These are phyloP conservation scores for Collybia sp. DNA, from an alignment of 768 basidiomycete genomes.

Conservation along the genomic window DNA sequence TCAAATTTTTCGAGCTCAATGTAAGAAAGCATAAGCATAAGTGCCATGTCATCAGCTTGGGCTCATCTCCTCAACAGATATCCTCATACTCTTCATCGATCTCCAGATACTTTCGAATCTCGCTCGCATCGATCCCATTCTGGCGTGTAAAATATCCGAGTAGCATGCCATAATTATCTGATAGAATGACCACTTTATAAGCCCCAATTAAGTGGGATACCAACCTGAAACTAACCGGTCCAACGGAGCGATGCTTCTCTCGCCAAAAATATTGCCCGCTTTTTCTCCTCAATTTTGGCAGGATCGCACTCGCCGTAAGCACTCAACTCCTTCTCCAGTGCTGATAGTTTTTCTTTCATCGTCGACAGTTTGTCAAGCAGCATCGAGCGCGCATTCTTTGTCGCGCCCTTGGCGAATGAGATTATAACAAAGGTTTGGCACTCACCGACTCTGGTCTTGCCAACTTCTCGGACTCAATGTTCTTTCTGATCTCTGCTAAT, in stretches of 20 bases:
- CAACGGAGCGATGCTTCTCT: constrained; percentile 83
- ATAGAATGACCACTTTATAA: not conserved
- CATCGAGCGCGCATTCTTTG: constrained; percentile 52
- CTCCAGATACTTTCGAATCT: constrained; percentile 62
- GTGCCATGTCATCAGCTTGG: not conserved
- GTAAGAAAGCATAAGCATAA: too few species aligned
- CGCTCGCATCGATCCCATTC: constrained; percentile 49
- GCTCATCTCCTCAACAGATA: constrained; percentile 33
- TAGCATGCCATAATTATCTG: constrained; percentile 70
- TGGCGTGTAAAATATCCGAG: constrained; percentile 64
- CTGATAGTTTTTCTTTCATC: constrained; percentile 42
- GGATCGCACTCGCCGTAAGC: constrained; percentile 87
- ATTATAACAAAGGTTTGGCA: constrained; percentile 1
- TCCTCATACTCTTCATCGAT: constrained; percentile 78
- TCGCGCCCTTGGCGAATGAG: not conserved
- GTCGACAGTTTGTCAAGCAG: constrained; percentile 45
- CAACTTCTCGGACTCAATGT: constrained; percentile 46
- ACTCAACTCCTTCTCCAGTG: constrained; percentile 63
- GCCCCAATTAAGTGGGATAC: not conserved
- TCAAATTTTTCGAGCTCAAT: too few species aligned
- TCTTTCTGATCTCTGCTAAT: constrained; percentile 40
- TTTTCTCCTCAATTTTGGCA: constrained; percentile 71
- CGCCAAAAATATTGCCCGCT: constrained; percentile 65
- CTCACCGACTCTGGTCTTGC: constrained; percentile 56
- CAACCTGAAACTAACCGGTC: constrained; percentile 62